Evolutionary conservation across 306 rosid genomes (phyloP).

Genomic region (Prunus mira): DNA sequence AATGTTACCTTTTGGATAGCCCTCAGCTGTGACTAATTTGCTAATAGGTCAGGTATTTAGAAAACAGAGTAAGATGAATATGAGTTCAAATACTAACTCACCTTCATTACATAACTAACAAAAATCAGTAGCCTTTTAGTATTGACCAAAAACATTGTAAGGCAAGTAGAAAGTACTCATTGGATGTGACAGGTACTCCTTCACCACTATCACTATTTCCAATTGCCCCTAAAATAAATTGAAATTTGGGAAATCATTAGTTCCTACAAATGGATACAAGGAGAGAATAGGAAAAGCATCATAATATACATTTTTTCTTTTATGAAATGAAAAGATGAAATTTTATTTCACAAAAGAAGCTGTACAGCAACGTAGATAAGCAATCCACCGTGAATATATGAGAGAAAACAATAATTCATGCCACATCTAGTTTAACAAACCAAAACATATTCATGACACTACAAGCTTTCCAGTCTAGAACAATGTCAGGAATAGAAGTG

Average conservation of each 20-base stretch:
- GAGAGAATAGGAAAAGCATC: not conserved
- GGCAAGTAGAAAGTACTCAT: conserved; percentile 49
- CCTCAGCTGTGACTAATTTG: not conserved
- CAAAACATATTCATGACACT: no score
- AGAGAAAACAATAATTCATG: no score
- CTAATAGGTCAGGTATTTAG: not conserved
- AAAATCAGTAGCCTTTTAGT: conserved; percentile 28
- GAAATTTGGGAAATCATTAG: conserved; percentile 20
- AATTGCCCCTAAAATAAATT: conserved; percentile 41
- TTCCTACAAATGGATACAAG: not conserved
- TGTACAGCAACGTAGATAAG: no score
- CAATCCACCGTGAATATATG: no score
- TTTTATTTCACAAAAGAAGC: no score
- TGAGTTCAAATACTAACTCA: conserved; percentile 6
- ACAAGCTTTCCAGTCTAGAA: no score
- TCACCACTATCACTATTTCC: conserved; percentile 39
- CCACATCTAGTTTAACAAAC: no score
- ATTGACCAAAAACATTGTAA: conserved; percentile 32
- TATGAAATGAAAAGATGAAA: no score
- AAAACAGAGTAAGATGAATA: not conserved
- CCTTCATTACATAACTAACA: conserved; percentile 29
- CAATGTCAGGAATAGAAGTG: no score
- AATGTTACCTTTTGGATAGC: not conserved
- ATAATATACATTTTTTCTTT: not conserved
- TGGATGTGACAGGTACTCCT: conserved; percentile 32